Conservation (phyloP, 2,329 filamentous ascomycete genomes). For the Exophiala calicioides region DNA sequence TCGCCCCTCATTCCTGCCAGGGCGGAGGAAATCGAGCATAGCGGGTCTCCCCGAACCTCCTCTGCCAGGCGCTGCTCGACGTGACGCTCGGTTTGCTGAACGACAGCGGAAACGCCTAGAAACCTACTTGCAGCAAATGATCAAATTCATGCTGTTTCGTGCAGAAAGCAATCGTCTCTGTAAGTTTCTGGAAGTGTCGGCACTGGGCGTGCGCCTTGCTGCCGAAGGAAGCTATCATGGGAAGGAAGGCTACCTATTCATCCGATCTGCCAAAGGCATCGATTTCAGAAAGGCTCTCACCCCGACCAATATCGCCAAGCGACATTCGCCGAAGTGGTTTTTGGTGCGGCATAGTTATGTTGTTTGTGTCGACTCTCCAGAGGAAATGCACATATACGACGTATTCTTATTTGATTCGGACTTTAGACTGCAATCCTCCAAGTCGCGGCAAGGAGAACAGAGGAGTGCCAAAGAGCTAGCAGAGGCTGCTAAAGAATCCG, state of each 20-base stretch:
- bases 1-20: slow-evolving; percentile 58
- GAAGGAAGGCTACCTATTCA: slow-evolving; percentile 91
- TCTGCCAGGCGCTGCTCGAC: slow-evolving; percentile 40
- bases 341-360: slow-evolving; percentile 96
- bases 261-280: slow-evolving; percentile 85
- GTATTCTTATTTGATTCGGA: slow-evolving; percentile 93
- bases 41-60: slow-evolving; percentile 43
- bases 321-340: slow-evolving; percentile 95
- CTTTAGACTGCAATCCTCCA: slow-evolving; percentile 69
- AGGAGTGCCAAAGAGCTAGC: slow-evolving; percentile 60
- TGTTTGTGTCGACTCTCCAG: slow-evolving; percentile 95
- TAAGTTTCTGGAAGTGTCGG: slow-evolving; percentile 92
- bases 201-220: slow-evolving; percentile 86
- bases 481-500: slow-evolving; percentile 64
- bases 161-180: slow-evolving; percentile 94
- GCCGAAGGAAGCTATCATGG: slow-evolving; percentile 97
- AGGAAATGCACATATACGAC: slow-evolving; percentile 98
- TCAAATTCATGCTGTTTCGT: slow-evolving; percentile 94
- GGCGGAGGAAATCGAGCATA: slow-evolving; percentile 60
- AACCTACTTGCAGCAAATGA: slow-evolving; percentile 88
- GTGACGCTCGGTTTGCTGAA: slow-evolving; percentile 42
- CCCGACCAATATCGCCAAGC: slow-evolving; percentile 63
- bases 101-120: slow-evolving; percentile 74
- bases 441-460: slow-evolving; percentile 50
- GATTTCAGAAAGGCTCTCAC: slow-evolving; percentile 81